Evolutionary conservation across 306 rosid genomes (phyloP), one percentile per base, ranked within the genome.

Genomic region (Cucurbita ficifolia): DNA sequence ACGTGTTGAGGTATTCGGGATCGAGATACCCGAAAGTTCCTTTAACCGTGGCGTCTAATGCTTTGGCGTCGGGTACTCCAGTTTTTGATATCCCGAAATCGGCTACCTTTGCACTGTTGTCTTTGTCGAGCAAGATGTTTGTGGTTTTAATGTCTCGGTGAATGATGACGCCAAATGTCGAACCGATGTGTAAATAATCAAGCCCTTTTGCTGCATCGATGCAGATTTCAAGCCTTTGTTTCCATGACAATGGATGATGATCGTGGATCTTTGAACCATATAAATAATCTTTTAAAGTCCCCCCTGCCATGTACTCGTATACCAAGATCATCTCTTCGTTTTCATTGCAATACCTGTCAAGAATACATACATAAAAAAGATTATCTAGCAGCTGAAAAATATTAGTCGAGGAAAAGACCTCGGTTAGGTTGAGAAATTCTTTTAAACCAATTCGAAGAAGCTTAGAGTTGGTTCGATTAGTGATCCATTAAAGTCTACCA

Each of bases 121-220:
- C 9, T 58, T 53, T 42, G 45, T 65, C 64, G 4, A 76, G 61
- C 12, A 70, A 48, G 58, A 77, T 77, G 75, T 77, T 77, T 0
- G 81, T 77, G 21, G 76, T 58, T 59, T 77, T 77, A 1, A 77
- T 70, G 43, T 72, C 76, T 5, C 73, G 36, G 16, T 77, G 81
- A 18, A 77, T 72, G 64, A 77, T 70, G 21, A 36, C 46, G 6
- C 62, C 61, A 5, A 33, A 72, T 6, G 62, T 5, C 2, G 35
- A 46, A 60, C 70, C 54, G 0, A 72, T 36, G 52, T 77, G 76
- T 10, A 77, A 40, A 38, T 77, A 70, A 10, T 60, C 19, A 4
- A 72, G 64, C 7, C 81, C 81, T 17, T 49, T 77, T 5, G 80
- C 80, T 10, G 76, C 62, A 11, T 73, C 76, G 2, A 77, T 48